These are phyloP conservation scores for Daldinia childiae DNA, from an alignment of 495 filamentous ascomycete species.

Conservation along the genomic window DNA sequence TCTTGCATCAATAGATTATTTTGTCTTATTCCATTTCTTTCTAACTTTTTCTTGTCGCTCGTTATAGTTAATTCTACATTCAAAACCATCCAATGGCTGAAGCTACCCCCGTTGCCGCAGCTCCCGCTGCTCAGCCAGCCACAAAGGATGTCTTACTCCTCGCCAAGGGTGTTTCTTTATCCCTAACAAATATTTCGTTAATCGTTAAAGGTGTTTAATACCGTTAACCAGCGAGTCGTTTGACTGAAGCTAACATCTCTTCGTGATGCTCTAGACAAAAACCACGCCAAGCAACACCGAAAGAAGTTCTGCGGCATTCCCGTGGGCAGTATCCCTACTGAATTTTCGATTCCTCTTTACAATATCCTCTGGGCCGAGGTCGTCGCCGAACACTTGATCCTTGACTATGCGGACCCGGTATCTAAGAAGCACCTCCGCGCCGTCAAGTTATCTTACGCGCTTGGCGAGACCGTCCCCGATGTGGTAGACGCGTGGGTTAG, in stretches of 20 bases:
- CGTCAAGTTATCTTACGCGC: constrained; percentile 67
- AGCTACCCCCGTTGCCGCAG: neutral
- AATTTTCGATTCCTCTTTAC: constrained; percentile 71
- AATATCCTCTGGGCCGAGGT: constrained; percentile 85
- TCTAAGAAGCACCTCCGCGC: constrained; percentile 67
- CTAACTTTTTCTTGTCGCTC: constrained; percentile 9
- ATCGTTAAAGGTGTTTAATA: constrained; percentile 38
- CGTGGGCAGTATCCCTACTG: constrained; percentile 33
- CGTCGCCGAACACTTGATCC: constrained; percentile 63
- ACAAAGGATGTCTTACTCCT: constrained; percentile 23
- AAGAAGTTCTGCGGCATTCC: constrained; percentile 38
- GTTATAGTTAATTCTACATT: constrained; percentile 6
- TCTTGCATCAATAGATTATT: constrained; percentile 1
- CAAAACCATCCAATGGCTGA: constrained; percentile 22
- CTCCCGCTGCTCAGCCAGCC: constrained; percentile 2
- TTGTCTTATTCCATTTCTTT: constrained; percentile 1
- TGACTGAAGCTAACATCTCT: constrained; percentile 13
- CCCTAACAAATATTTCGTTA: constrained; percentile 20
- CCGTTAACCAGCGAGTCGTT: neutral
- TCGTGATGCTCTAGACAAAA: constrained; percentile 28
- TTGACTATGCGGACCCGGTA: constrained; percentile 73
- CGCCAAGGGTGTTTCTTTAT: constrained; percentile 31
- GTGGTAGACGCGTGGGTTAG: constrained; percentile 67
- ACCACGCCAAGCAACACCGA: constrained; percentile 25
- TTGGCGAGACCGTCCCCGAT: constrained; percentile 47